A percentile compares a stretch with the other conserved stretches of the same genome.
Evolutionary conservation across 192 early-diverging fungal species (phyloP).

Genomic region (Geranomyces michiganensis): DNA sequence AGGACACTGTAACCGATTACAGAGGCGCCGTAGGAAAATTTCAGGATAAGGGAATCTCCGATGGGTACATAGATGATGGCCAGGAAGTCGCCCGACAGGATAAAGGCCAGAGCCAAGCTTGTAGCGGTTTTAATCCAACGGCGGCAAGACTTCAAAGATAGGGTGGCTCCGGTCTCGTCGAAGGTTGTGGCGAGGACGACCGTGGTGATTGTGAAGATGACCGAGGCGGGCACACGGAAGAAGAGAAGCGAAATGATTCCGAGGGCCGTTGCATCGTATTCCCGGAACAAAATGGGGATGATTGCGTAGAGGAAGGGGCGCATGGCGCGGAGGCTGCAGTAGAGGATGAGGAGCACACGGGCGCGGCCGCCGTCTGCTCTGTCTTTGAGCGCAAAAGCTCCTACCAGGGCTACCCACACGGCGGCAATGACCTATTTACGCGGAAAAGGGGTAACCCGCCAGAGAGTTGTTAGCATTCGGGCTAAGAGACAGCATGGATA

Average conservation of each 20-base stretch:
- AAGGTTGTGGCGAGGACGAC: neutral
- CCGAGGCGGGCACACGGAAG: neutral
- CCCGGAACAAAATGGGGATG: neutral
- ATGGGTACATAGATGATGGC: conserved; percentile 1
- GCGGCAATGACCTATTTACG: neutral
- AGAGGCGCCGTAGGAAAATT: conserved; percentile 1
- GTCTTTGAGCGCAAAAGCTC: conserved; percentile 6
- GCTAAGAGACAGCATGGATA: neutral
- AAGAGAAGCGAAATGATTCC: neutral
- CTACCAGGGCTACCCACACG: conserved; percentile 7
- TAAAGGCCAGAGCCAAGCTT: conserved; percentile 2
- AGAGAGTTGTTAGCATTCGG: neutral
- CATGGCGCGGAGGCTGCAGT: neutral
- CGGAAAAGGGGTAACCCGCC: neutral
- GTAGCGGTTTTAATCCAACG: neutral
- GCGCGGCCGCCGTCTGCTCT: conserved; percentile 5
- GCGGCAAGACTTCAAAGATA: neutral
- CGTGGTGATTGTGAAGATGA: conserved; percentile 4
- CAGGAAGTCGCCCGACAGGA: conserved; percentile 9
- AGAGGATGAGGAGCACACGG: conserved; percentile 1
- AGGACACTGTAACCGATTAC: neutral
- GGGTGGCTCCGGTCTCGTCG: neutral
- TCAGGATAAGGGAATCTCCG: neutral
- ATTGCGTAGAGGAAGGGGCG: conserved; percentile 7
- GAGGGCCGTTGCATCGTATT: neutral